These are phyloP conservation scores for Xerocomellus intermedius DNA, from an alignment of 768 basidiomycete genomes.

Conservation along the genomic window DNA sequence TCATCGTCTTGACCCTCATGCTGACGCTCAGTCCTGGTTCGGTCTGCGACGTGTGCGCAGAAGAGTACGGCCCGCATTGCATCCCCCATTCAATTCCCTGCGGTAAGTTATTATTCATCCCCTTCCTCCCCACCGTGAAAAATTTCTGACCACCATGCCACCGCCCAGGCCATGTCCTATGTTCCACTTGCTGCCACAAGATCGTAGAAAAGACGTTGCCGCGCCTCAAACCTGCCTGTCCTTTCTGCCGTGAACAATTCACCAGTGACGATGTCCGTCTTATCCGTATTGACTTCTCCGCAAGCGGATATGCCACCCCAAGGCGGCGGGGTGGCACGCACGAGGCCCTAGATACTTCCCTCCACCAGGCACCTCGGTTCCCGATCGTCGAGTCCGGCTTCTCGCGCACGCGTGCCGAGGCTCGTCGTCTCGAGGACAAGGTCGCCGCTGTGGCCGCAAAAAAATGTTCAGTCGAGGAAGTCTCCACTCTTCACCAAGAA, in stretches of 20 bases:
- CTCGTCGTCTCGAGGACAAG: slow-evolving; percentile 71
- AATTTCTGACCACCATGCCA: slow-evolving; percentile 21
- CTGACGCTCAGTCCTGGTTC: slow-evolving; percentile 81
- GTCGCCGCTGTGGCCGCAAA: slow-evolving; percentile 76
- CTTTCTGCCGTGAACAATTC: slow-evolving; percentile 82
- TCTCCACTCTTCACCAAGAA: slow-evolving; percentile 73
- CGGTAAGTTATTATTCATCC: slow-evolving; percentile 44
- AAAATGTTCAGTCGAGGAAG: slow-evolving; percentile 88
- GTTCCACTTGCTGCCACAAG: slow-evolving; percentile 71
- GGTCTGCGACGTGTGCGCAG: slow-evolving; percentile 87
- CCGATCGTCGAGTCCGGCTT: slow-evolving; percentile 42
- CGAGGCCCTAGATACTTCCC: slow-evolving; percentile 41
- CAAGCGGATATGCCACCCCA: slow-evolving; percentile 69
- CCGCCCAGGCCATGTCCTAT: slow-evolving; percentile 71
- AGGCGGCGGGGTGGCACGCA: slow-evolving; percentile 52
- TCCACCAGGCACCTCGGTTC: slow-evolving; percentile 46
- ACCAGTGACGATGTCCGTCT: slow-evolving; percentile 63
- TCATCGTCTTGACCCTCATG: slow-evolving; percentile 52
- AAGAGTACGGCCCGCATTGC: slow-evolving; percentile 75
- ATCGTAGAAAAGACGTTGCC: slow-evolving; percentile 80
- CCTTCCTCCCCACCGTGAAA: slow-evolving; percentile 12
- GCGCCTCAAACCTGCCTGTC: slow-evolving; percentile 71
- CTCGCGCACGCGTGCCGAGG: slow-evolving; percentile 49
- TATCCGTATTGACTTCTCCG: slow-evolving; percentile 75
- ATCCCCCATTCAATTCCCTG: slow-evolving; percentile 80